Evolutionary conservation across 441 rosid genomes (phyloP).

Genomic region (Brassica balearica): DNA sequence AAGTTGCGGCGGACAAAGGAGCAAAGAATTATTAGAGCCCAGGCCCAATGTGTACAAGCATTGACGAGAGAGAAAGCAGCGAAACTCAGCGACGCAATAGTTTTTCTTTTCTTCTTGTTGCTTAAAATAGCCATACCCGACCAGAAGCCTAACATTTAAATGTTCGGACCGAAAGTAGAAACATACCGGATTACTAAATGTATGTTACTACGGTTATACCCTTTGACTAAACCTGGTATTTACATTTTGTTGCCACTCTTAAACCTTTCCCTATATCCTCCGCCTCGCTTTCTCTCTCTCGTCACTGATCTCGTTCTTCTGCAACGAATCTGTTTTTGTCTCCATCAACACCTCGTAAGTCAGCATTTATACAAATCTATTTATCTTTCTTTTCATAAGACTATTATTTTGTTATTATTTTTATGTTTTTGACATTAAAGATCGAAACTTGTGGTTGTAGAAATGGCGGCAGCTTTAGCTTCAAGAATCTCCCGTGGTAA

Average conservation of each 20-base stretch:
- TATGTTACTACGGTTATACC: slow-evolving; percentile 2
- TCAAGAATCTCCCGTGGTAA: slow-evolving; percentile 43
- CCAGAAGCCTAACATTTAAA: slow-evolving; percentile 3
- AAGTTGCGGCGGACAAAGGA: background rate
- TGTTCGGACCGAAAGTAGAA: slow-evolving; percentile 29
- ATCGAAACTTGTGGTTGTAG: slow-evolving; percentile 16
- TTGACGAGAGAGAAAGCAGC: background rate
- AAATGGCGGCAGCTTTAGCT: slow-evolving; percentile 46
- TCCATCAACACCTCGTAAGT: slow-evolving; percentile 5
- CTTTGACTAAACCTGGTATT: slow-evolving; percentile 10
- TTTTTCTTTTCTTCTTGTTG: background rate
- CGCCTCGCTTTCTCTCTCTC: background rate
- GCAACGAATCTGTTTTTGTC: slow-evolving; percentile 9
- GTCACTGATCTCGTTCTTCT: background rate
- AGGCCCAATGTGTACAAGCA: background rate
- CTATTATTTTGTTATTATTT: background rate
- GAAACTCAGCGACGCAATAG: background rate
- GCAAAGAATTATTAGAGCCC: background rate
- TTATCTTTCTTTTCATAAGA: background rate
- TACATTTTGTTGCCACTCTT: slow-evolving; percentile 26
- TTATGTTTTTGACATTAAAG: background rate
- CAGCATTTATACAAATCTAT: background rate
- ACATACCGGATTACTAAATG: background rate
- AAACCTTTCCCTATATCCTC: slow-evolving; percentile 31
- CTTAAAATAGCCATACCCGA: slow-evolving; percentile 1